Evolutionary conservation across 2,329 filamentous ascomycete genomes (phyloP).

Genomic region (Fusarium annulatum): DNA sequence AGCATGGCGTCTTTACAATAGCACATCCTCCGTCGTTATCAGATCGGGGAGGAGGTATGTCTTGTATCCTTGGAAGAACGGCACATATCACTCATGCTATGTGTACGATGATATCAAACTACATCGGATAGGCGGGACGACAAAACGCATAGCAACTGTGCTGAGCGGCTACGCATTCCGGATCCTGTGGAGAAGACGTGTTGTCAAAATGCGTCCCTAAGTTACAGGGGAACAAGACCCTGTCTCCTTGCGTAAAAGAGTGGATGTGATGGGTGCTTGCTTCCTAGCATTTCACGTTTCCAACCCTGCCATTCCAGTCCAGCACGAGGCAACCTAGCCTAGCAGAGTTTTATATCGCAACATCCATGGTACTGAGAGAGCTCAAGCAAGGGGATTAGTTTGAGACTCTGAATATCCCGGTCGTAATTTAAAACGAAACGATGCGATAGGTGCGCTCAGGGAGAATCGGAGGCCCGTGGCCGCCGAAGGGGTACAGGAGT

Average conservation of each 20-base stretch:
- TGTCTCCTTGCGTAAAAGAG: background rate
- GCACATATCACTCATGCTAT: slow-evolving; percentile 27
- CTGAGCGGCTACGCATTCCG: slow-evolving; percentile 9
- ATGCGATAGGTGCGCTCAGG: slow-evolving; percentile 14
- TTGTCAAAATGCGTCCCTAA: background rate
- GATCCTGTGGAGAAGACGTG: background rate
- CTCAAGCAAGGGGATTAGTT: background rate
- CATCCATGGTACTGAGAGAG: slow-evolving; percentile 9
- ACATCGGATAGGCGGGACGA: slow-evolving; percentile 12
- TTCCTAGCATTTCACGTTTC: slow-evolving; percentile 2
- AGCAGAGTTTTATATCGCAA: slow-evolving; percentile 20
- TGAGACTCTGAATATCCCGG: slow-evolving; percentile 7
- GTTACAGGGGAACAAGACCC: background rate
- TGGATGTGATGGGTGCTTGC: slow-evolving; percentile 8
- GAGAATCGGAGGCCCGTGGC: background rate
- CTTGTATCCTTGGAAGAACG: background rate
- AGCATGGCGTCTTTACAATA: background rate
- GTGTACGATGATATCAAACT: background rate
- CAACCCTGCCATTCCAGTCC: background rate
- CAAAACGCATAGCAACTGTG: background rate
- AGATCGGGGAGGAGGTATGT: background rate
- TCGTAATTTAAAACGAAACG: slow-evolving; percentile 24
- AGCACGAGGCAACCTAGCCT: background rate
- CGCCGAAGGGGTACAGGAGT: background rate
- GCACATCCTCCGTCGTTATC: background rate